Evolutionary conservation across 1,139 yeast species (phyloP).

Genomic region (Waltiozyma sp.): DNA sequence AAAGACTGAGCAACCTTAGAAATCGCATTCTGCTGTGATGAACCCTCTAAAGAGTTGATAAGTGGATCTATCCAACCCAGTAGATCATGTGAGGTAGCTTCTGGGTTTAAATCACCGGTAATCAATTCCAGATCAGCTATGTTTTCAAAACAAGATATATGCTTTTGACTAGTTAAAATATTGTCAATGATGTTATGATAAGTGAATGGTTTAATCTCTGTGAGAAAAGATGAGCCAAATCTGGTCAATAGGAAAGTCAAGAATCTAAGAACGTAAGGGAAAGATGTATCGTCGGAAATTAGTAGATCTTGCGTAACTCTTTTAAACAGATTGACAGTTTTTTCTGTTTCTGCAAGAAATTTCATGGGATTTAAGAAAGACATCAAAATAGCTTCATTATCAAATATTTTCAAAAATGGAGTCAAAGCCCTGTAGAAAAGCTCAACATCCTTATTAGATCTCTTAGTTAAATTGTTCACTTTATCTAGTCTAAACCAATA

Average conservation of each 20-base stretch:
- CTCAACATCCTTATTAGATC: slow-evolving; percentile 31
- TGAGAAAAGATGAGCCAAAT: slow-evolving; percentile 28
- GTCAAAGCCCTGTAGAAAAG: slow-evolving; percentile 43
- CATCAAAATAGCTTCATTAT: slow-evolving; percentile 28
- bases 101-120: slow-evolving; percentile 11
- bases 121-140: slow-evolving; percentile 7
- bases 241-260: slow-evolving; percentile 41
- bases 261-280: slow-evolving; percentile 42
- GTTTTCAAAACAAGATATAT: slow-evolving; percentile 16
- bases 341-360: slow-evolving; percentile 23
- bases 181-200: slow-evolving; percentile 44
- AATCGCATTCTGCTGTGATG: slow-evolving; percentile 31
- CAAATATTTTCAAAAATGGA: slow-evolving; percentile 31
- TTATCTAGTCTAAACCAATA: slow-evolving; percentile 37
- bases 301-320: not conserved
- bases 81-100: slow-evolving; percentile 23
- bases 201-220: slow-evolving; percentile 20
- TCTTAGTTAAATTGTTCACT: slow-evolving; percentile 42
- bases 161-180: slow-evolving; percentile 31
- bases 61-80: slow-evolving; percentile 33
- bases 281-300: slow-evolving; percentile 28
- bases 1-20: slow-evolving; percentile 30
- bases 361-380: slow-evolving; percentile 29
- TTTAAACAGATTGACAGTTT: not conserved
- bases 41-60: slow-evolving; percentile 22